Evolutionary conservation across 23 red algal genomes (phyloP).

Genomic region (Gracilariopsis chorda): DNA sequence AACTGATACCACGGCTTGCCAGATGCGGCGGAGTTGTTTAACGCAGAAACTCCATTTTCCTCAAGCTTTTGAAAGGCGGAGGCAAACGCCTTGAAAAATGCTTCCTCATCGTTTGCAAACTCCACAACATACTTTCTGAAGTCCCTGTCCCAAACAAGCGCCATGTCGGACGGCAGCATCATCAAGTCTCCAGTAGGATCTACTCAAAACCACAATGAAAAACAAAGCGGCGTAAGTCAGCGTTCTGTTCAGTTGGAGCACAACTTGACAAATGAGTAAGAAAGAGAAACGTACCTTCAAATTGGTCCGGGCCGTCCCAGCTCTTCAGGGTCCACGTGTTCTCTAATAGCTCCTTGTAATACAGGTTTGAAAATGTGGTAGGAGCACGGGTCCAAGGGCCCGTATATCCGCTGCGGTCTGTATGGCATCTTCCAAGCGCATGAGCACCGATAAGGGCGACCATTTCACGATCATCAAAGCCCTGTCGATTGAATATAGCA

Average conservation of each 20-base stretch:
- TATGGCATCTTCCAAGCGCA: slow-evolving; percentile 78
- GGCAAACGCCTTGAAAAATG: slow-evolving; percentile 73
- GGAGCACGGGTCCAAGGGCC: slow-evolving; percentile 71
- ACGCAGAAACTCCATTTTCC: slow-evolving; percentile 73
- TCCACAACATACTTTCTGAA: slow-evolving; percentile 79
- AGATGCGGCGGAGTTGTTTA: slow-evolving; percentile 15
- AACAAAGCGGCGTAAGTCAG: background rate
- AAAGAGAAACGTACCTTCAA: slow-evolving; percentile 44
- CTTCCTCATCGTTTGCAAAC: slow-evolving; percentile 56
- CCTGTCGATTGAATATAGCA: slow-evolving; percentile 76
- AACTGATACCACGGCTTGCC: slow-evolving; percentile 66
- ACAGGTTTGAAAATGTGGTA: slow-evolving; percentile 77
- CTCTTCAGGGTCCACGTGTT: slow-evolving; percentile 56
- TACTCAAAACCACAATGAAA: background rate
- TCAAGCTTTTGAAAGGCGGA: slow-evolving; percentile 80
- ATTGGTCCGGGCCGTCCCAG: slow-evolving; percentile 58
- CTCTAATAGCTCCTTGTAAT: slow-evolving; percentile 81
- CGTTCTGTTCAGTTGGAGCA: background rate
- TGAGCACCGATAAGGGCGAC: slow-evolving; percentile 83
- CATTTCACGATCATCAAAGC: slow-evolving; percentile 90
- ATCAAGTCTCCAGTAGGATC: slow-evolving; percentile 82
- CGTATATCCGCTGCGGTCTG: slow-evolving; percentile 63
- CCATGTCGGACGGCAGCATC: slow-evolving; percentile 79
- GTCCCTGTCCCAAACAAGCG: slow-evolving; percentile 75
- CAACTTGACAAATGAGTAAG: background rate